A percentile compares a stretch with the other conserved stretches of the same genome.
Evolutionary conservation across 345 rosid genomes (phyloP).

Genomic region (Orychophragmus violaceus): DNA sequence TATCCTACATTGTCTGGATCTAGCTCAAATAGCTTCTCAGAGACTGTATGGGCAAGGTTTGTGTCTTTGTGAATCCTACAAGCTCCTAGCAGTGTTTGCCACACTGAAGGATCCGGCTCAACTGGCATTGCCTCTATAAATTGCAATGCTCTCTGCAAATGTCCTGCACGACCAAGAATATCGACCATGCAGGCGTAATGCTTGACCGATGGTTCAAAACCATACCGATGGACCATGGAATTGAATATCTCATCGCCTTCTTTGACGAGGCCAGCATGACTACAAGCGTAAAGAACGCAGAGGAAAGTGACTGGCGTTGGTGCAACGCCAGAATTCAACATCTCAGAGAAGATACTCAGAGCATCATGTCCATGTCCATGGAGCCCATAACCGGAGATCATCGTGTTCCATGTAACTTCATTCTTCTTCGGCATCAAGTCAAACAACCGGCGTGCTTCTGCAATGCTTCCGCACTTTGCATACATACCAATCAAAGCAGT

Average conservation of each 20-base stretch:
- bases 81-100: constrained; percentile 74
- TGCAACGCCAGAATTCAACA: constrained; percentile 41
- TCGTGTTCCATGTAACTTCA: constrained; percentile 80
- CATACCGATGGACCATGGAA: constrained; percentile 49
- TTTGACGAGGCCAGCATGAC: constrained; percentile 71
- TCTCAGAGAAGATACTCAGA: constrained; percentile 46
- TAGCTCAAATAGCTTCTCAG: constrained; percentile 53
- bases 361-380: constrained; percentile 79
- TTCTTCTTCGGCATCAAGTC: constrained; percentile 53
- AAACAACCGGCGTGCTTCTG: constrained; percentile 55
- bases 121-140: constrained; percentile 54
- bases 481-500: constrained; percentile 80
- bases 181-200: constrained; percentile 85
- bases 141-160: constrained; percentile 52
- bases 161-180: constrained; percentile 75
- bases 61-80: constrained; percentile 73
- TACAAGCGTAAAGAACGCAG: constrained; percentile 67
- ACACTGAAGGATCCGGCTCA: constrained; percentile 59
- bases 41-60: constrained; percentile 53
- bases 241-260: constrained; percentile 60
- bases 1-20: constrained; percentile 67
- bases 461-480: constrained; percentile 74
- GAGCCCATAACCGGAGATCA: constrained; percentile 77
- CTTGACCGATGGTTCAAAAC: constrained; percentile 55
- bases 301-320: constrained; percentile 69